phyloP scores from a whole-genome alignment of 2,329 filamentous ascomycete species.

The Pseudogymnoascus sp. region DNA sequence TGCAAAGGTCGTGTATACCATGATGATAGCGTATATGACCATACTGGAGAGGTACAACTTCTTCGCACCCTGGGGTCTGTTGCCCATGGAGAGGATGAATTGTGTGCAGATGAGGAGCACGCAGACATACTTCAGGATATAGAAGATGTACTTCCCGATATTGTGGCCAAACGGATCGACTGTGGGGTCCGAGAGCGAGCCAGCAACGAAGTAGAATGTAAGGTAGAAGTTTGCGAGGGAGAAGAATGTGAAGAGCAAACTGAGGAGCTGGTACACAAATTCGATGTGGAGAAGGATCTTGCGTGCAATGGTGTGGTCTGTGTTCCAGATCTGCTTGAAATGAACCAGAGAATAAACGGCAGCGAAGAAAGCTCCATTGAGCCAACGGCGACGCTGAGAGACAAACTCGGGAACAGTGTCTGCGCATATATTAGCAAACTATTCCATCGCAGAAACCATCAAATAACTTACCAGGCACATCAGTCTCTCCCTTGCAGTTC shows the following conservation, averaged over 20 bases:
- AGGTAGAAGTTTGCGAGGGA: constrained; percentile 98
- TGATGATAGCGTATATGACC: constrained; percentile 86
- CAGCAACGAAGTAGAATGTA: constrained; percentile 96
- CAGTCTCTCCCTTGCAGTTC: constrained; percentile 91
- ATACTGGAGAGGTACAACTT: constrained; percentile 83
- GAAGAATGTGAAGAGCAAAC: constrained; percentile 93
- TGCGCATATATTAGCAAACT: constrained; percentile 29
- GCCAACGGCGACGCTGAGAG: constrained; percentile 90
- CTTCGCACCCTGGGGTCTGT: constrained; percentile 88
- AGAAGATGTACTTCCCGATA: constrained; percentile 78
- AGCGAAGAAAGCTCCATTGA: constrained; percentile 97
- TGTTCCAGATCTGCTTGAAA: constrained; percentile 85
- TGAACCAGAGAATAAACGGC: constrained; percentile 96
- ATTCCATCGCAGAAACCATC: neutral
- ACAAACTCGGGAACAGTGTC: constrained; percentile 95
- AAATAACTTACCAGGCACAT: constrained; percentile 73
- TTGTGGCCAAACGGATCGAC: constrained; percentile 89
- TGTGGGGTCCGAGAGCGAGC: constrained; percentile 69
- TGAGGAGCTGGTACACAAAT: constrained; percentile 89
- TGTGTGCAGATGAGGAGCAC: constrained; percentile 86
- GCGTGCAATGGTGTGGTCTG: constrained; percentile 81
- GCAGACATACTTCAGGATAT: constrained; percentile 75
- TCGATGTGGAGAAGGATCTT: constrained; percentile 92
- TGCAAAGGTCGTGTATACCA: constrained; percentile 90
- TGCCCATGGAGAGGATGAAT: constrained; percentile 94